A percentile compares a stretch with the other conserved stretches of the same genome.
These are phyloP conservation scores for Miscanthus lutarioriparius DNA, from an alignment of 176 grass and related monocot species.

Conservation along the genomic window DNA sequence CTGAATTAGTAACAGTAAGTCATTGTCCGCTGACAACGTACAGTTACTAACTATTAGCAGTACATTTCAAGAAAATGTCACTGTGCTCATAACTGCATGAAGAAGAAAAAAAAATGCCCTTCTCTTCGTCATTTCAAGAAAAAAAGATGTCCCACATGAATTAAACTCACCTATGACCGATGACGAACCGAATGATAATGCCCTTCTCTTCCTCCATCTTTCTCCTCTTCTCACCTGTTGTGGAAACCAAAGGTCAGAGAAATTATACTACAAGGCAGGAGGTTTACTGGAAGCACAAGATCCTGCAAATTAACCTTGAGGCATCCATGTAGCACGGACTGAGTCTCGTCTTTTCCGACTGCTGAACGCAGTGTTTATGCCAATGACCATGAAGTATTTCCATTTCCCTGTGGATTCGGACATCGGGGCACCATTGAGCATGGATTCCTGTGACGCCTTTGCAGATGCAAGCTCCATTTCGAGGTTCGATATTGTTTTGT, in stretches of 20 bases:
- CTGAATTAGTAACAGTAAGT: background rate
- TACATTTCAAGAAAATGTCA: background rate
- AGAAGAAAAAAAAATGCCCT: background rate
- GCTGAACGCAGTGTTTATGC: constrained; percentile 95
- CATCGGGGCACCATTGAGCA: constrained; percentile 47
- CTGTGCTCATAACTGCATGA: background rate
- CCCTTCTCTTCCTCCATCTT: constrained; percentile 92
- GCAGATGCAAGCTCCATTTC: constrained; percentile 89
- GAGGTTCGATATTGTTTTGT: constrained; percentile 85
- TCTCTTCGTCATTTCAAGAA: background rate
- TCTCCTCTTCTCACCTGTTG: constrained; percentile 68
- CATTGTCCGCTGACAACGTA: background rate
- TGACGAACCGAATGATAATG: constrained; percentile 84
- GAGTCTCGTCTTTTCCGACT: constrained; percentile 86
- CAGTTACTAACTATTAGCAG: background rate
- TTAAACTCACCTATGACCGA: constrained; percentile 73
- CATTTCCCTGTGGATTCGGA: constrained; percentile 35
- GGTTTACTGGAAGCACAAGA: background rate
- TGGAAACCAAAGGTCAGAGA: constrained; percentile 7
- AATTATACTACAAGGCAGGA: background rate
- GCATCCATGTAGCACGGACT: constrained; percentile 92
- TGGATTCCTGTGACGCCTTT: constrained; percentile 65
- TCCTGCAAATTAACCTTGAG: constrained; percentile 63
- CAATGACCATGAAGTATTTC: constrained; percentile 87
- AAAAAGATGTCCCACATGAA: background rate